Evolutionary conservation across 1,284 basidiomycete species (phyloP).

Genomic region (Puccinia coronata): DNA sequence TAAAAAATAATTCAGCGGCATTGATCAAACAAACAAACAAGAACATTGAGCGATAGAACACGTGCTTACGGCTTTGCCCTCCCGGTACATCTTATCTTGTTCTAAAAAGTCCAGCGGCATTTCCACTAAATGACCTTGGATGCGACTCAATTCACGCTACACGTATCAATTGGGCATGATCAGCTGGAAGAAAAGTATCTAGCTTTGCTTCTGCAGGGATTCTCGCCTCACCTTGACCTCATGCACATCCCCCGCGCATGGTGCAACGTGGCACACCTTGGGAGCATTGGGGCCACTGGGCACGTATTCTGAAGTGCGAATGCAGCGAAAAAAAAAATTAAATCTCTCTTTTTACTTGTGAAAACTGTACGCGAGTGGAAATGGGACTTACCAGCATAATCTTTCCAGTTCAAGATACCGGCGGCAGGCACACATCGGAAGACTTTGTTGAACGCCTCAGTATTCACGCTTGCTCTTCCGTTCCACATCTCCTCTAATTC

Average conservation of each 20-base stretch:
- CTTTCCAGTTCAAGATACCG: conserved; percentile 65
- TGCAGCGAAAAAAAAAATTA: not conserved
- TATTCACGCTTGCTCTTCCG: conserved; percentile 73
- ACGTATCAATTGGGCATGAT: conserved; percentile 68
- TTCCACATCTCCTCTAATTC: conserved; percentile 69
- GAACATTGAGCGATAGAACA: no score
- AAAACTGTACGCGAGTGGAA: conserved; percentile 16
- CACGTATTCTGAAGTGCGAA: conserved; percentile 44
- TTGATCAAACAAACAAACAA: no score
- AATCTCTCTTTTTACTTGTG: not conserved
- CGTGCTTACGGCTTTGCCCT: conserved; percentile 34
- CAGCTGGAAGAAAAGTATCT: conserved; percentile 58
- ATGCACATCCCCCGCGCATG: conserved; percentile 50
- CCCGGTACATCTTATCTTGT: conserved; percentile 66
- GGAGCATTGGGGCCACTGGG: conserved; percentile 72
- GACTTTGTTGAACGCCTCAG: conserved; percentile 76
- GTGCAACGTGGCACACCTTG: conserved; percentile 76
- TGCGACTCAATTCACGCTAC: conserved; percentile 71
- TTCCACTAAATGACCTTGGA: conserved; percentile 63
- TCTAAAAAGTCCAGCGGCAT: conserved; percentile 77
- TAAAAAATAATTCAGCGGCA: not conserved
- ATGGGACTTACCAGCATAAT: conserved; percentile 68
- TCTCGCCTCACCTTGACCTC: conserved; percentile 52
- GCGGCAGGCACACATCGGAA: conserved; percentile 55
- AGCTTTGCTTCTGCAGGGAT: conserved; percentile 21